Base-by-base conservation (phyloP, 805 yeast species). In the Jamesozyma jinghongensis region DNA sequence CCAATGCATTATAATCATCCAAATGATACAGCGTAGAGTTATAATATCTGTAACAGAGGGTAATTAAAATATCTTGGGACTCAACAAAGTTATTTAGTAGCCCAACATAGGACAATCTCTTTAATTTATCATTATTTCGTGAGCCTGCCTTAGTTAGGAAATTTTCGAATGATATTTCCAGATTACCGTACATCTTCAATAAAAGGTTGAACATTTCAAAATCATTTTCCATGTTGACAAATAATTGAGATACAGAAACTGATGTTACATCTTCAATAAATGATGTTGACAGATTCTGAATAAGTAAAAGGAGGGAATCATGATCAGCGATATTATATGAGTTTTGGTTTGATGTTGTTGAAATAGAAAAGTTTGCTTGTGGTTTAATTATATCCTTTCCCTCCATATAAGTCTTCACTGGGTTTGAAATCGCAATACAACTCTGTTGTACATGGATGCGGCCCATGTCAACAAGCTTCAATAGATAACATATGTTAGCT, bases 401-500 rank as follows among this genome's bases (percentile, higher is more conserved):
- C 29, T 50, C 46, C 16, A 51, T 31, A 35, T 45, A 56, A 35
- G 46, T 46, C 29, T 52, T 57, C 17, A 56, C 31, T 7, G 61
- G 61, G 37, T 50, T 50, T 8, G 56, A 51, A 18, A 56, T 54
- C 4, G 57, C 50, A 5, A 49, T 44, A 30, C 56, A 49, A 32
- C 53, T 47, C 31, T 51, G 50, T 28, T 49, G 52, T 17, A 56
- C 19, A 34, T 57, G 50, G n/a, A 45, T 42, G 16, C 50, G 40
- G 37, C 56, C 51, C 28, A 54, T 41, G 42, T 58, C 62, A 32
- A 54, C 55, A 43, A 52, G 51, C 32, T 56, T 41, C 17, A 61
- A 41, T 17, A 61, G 37, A 7, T 59, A 28, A 37, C 54, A 59
- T 11, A 61, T 42, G 16, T 57, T 55, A 14, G 57, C 59, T 62